Evolutionary conservation across 345 rosid genomes (phyloP).

Genomic region (Pugionium cornutum): DNA sequence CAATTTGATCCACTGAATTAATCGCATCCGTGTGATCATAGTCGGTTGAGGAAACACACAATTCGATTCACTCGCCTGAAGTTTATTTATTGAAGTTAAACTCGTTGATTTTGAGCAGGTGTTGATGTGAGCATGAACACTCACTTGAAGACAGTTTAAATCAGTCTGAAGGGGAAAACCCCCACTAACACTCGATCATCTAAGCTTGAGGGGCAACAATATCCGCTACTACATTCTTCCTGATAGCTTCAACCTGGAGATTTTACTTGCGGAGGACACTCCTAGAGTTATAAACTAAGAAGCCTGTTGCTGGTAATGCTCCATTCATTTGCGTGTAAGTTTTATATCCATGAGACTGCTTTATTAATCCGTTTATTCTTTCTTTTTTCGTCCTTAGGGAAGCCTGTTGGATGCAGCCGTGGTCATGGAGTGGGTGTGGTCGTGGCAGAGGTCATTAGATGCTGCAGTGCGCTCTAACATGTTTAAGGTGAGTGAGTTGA

Average conservation of each 20-base stretch:
- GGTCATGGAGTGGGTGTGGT: constrained; percentile 85
- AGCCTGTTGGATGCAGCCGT: constrained; percentile 81
- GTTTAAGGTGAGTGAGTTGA: constrained; percentile 23
- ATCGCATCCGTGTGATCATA: neutral
- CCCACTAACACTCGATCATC: constrained; percentile 84
- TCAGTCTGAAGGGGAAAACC: constrained; percentile 86
- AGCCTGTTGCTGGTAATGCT: constrained; percentile 91
- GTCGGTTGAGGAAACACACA: constrained; percentile 7
- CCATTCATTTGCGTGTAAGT: constrained; percentile 9
- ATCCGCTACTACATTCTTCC: constrained; percentile 96
- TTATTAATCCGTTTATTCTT: constrained; percentile 8
- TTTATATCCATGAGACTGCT: neutral
- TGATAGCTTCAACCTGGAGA: constrained; percentile 98
- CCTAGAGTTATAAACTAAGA: constrained; percentile 93
- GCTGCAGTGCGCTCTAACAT: constrained; percentile 18
- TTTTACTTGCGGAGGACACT: constrained; percentile 91
- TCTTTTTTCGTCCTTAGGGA: constrained; percentile 50
- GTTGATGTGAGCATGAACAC: constrained; percentile 99
- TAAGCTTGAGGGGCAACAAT: constrained; percentile 93
- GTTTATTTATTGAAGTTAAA: constrained; percentile 11
- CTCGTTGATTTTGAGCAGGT: constrained; percentile 49
- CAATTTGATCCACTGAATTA: neutral
- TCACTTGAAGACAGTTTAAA: constrained; percentile 91
- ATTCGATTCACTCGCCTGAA: neutral
- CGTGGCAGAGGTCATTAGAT: constrained; percentile 78